Base-by-base conservation (phyloP, 768 basidiomycete genomes). In the Xerocomus spinulosus region DNA sequence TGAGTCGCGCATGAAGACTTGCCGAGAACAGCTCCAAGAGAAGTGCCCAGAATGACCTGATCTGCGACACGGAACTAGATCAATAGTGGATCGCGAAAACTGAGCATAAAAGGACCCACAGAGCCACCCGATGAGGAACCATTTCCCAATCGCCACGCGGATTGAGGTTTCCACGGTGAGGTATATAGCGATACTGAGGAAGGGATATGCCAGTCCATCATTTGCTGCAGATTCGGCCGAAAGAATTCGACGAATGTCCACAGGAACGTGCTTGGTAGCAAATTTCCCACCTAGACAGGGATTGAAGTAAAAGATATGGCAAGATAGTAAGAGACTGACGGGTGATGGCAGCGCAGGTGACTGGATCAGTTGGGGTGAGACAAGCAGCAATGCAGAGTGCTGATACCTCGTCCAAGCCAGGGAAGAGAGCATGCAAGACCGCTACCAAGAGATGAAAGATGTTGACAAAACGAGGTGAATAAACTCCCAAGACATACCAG, bases 161-260 rank as follows among this genome's bases (percentile, higher is more conserved):
- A 69, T 73, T 3, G 82, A 77, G 0, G 75, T 60, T 53, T 95
- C 90, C 5, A 92, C 55, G 9, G 83, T 84, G 38, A 98, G 74
- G 64, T 95, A 97, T 9, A 98, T 74, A 3, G 94, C 81, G 44
- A 98, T 75, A 23, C 81, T 79, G 46, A 97, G 73, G 64, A 97
- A 97, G 0, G 93, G 93, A 64, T 94, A 96, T 2, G 94, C 92
- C 13, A 97, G 76, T 2, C 96, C 96, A 56, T 98, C 96, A 66
- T 99, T 99, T 7, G 90, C 85, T 0, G 94, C 96, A 5, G 88
- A 89, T 68, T 98, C 95, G 0, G 90, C 91, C 0, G 87, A 79
- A 7, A 96, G 72, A 35, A 96, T 75, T 20, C 81, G 85, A 24
- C 94, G 81, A 20, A 98, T 74, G 44, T 90, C 84, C 5, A 69